Evolutionary conservation across 257 asterid genomes (phyloP).

Genomic region (Leonotis leonurus): DNA sequence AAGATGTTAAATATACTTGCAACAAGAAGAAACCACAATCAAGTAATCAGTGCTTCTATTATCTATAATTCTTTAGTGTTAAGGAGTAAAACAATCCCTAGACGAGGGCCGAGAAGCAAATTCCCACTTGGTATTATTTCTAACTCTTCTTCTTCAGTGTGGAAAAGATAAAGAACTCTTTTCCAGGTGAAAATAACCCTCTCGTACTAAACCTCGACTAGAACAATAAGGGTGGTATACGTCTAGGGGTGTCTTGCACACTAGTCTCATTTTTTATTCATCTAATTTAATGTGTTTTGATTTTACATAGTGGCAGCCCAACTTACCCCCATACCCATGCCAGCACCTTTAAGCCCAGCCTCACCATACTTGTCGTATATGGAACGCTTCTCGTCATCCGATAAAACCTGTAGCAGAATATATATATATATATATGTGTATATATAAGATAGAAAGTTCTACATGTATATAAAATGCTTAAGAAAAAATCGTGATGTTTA

Average conservation of each 20-base stretch:
- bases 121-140: too few relatives aligned
- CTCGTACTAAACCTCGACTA: too few relatives aligned
- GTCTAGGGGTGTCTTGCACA: too few relatives aligned
- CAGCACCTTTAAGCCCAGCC: conserved; percentile 96
- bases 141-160: too few relatives aligned
- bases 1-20: conserved; percentile 15
- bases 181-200: too few relatives aligned
- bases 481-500: background rate
- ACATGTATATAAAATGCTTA: background rate
- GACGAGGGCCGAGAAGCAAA: too few relatives aligned
- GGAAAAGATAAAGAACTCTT: too few relatives aligned
- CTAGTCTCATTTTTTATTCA: too few relatives aligned
- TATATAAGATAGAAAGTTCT: conserved; percentile 4
- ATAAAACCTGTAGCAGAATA: conserved; percentile 59
- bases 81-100: too few relatives aligned
- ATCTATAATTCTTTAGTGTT: background rate
- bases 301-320: conserved; percentile 4
- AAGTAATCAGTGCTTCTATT: background rate
- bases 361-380: conserved; percentile 91
- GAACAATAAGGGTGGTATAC: too few relatives aligned
- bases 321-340: conserved; percentile 94
- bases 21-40: background rate
- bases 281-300: background rate
- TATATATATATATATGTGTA: too few relatives aligned
- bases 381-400: conserved; percentile 94